Conservation (phyloP, 345 rosid species). For the Rhizophora mangle region DNA sequence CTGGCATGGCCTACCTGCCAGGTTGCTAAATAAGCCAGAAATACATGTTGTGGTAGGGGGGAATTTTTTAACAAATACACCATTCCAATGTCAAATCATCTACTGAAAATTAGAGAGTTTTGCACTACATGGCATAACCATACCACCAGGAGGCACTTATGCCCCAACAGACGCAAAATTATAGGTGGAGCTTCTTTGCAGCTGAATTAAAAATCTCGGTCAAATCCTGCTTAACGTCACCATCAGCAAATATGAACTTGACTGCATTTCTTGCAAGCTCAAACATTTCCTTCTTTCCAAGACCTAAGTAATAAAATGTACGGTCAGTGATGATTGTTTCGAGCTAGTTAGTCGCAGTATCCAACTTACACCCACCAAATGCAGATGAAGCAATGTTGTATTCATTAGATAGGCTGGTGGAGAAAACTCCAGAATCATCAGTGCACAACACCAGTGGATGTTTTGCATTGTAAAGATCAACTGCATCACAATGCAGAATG, state of each 20-base stretch:
- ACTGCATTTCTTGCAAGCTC: constrained; percentile 58
- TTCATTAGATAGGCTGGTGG: no score
- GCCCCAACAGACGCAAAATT: constrained; percentile 13
- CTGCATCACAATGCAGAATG: no score
- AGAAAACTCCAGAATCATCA: no score
- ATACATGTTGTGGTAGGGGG: no score
- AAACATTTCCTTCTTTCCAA: constrained; percentile 60
- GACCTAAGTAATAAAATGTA: constrained; percentile 39
- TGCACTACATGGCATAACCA: background rate
- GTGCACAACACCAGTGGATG: no score
- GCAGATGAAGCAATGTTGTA: no score
- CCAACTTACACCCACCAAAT: no score
- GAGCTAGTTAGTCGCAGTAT: background rate
- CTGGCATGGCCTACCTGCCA: no score
- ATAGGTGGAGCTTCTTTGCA: constrained; percentile 30
- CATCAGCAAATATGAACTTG: constrained; percentile 65
- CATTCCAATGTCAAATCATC: background rate
- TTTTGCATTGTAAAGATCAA: no score
- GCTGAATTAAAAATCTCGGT: constrained; percentile 41
- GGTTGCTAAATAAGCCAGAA: no score
- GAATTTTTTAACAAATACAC: no score
- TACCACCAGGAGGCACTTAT: background rate
- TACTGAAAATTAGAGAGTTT: background rate
- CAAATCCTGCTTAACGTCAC: constrained; percentile 55
- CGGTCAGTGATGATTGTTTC: constrained; percentile 13